Base-by-base conservation (phyloP, 176 grass and related monocot species). In the Phragmites australis region DNA sequence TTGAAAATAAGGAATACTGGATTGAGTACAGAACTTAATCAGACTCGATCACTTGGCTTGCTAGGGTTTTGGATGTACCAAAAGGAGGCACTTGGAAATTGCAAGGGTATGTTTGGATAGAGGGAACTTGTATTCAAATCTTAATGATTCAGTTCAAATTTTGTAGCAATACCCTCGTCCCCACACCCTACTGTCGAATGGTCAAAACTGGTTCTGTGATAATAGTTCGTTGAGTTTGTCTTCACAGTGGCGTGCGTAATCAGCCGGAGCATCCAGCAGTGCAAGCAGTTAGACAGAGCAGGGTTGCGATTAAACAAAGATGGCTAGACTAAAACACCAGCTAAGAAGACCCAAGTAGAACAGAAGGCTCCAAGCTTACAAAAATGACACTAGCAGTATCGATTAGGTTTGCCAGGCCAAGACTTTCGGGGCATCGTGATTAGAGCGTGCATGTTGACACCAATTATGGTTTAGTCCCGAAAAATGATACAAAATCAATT, bases 371-470 rank as follows among this genome's bases (percentile, higher is more conserved):
- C 60, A 66, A 40, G 27, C 25, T 41, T 64, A 0, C 7, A 65
- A 40, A 78, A 65, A 1, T n/a, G n/a, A n/a, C n/a, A n/a, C n/a
- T n/a, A n/a, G n/a, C 2, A 42, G 18, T 51, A 60, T 78, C 58
- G 65, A 50, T 16, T 25, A 65, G 58, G 59, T 65, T 37, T 39
- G 60, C 60, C 60, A 65, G 60, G 30, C 37, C 45, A 18, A 78
- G 74, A 63, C 54, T 78, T 85, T 43, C 1, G 44, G 44, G 74
- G 31, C 60, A 83, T 56, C 37, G 43, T 45, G 42, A 75, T 37
- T 30, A 58, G 66, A 37, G n/a, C 29, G 16, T 3, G 27, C 25
- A n/a, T n/a, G n/a, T n/a, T n/a, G n/a, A n/a, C n/a, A n/a, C n/a
- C n/a, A n/a, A n/a, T n/a, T n/a, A n/a, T n/a, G n/a, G n/a, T n/a